Conservation (phyloP, 352 stramenopile species). For the Elongisporangium anandrum region DNA sequence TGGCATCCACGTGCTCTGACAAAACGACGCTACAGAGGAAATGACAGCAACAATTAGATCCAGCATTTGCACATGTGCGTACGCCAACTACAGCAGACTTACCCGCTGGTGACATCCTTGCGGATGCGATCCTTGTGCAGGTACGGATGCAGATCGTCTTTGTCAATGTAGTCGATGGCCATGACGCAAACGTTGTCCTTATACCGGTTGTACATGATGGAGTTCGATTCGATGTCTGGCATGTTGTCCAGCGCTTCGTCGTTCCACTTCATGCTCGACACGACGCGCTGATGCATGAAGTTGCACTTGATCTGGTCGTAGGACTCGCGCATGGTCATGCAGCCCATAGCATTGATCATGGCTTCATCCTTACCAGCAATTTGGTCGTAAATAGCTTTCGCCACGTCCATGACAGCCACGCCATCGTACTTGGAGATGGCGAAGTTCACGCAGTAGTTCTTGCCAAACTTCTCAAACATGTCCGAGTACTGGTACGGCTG, state of each 20-base stretch:
- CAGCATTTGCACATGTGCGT: background rate
- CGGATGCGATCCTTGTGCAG: conserved; percentile 58
- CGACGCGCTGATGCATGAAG: conserved; percentile 76
- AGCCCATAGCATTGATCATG: conserved; percentile 49
- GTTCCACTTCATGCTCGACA: conserved; percentile 72
- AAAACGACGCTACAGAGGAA: conserved; percentile 42
- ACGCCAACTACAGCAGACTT: conserved; percentile 8
- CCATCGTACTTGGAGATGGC: conserved; percentile 69
- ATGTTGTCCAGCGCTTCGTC: conserved; percentile 35
- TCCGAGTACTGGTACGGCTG: conserved; percentile 72
- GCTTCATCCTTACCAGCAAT: conserved; percentile 62
- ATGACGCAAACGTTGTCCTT: conserved; percentile 59
- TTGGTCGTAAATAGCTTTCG: conserved; percentile 65
- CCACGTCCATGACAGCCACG: conserved; percentile 57
- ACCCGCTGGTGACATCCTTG: conserved; percentile 70
- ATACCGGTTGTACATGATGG: conserved; percentile 61
- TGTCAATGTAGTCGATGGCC: conserved; percentile 72
- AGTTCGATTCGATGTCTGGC: conserved; percentile 70
- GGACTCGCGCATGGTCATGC: conserved; percentile 58
- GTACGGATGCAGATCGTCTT: conserved; percentile 77
- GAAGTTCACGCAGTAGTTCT: conserved; percentile 78
- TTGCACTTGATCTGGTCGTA: conserved; percentile 78
- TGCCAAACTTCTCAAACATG: conserved; percentile 80
- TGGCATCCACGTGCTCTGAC: conserved; percentile 45
- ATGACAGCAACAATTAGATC: conserved; percentile 1